These are phyloP conservation scores for Inga oerstediana DNA, from an alignment of 306 rosid species.

Conservation along the genomic window DNA sequence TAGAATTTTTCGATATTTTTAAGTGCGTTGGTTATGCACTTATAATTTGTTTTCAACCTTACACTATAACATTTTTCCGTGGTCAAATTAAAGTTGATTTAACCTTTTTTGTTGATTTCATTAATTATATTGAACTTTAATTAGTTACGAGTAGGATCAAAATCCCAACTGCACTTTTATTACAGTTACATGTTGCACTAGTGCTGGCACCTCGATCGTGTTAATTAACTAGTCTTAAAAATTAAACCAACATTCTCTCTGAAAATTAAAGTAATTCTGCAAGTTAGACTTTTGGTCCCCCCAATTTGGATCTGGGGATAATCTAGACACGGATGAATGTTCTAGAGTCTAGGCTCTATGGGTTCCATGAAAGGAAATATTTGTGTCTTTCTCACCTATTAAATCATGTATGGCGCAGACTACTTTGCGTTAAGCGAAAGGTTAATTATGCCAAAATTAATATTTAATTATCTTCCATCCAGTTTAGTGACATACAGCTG, in stretches of 20 bases:
- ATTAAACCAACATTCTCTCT: too few species aligned
- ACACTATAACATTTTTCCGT: not conserved
- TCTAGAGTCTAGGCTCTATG: not conserved
- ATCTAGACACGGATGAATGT: not conserved
- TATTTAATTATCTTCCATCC: not conserved
- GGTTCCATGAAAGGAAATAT: not conserved
- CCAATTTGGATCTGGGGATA: not conserved
- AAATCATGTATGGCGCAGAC: slow-evolving; percentile 4
- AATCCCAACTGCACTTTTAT: not conserved
- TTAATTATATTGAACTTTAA: not conserved
- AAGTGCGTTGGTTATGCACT: not conserved
- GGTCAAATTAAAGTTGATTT: not conserved
- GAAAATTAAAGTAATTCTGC: too few species aligned
- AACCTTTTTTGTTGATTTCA: not conserved
- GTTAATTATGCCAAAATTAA: slow-evolving; percentile 2
- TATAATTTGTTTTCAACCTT: not conserved
- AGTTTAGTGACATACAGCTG: not conserved
- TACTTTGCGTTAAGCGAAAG: slow-evolving; percentile 24
- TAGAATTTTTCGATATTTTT: not conserved
- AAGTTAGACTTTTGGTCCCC: too few species aligned
- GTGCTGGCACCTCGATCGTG: not conserved
- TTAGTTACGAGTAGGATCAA: not conserved
- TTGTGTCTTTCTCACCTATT: slow-evolving; percentile 1
- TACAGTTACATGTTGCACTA: not conserved
- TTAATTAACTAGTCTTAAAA: not conserved